Conservation (phyloP, 257 asterid species). For the Solanum neorickii region DNA sequence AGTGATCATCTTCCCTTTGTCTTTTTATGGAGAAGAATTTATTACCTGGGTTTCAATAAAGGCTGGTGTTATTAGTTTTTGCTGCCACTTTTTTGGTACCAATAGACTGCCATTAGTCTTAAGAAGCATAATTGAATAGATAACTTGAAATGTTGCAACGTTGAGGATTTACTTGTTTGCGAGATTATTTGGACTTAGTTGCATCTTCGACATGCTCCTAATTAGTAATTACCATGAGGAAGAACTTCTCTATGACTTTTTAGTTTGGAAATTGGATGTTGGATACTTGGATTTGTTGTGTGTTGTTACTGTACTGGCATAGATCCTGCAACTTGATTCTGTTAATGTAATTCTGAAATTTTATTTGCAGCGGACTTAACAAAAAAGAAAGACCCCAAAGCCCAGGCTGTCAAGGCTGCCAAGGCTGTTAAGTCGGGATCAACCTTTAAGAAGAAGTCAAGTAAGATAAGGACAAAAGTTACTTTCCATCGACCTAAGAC, state of each 20-base stretch:
- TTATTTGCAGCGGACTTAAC: conserved; percentile 15
- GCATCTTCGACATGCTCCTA: background rate
- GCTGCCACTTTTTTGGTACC: background rate
- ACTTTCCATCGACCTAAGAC: conserved; percentile 46
- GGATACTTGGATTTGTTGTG: background rate
- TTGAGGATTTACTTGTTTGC: background rate
- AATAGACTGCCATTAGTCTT: background rate
- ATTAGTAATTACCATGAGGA: background rate
- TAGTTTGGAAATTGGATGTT: background rate
- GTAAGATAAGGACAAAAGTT: conserved; percentile 40
- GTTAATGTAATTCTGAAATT: background rate
- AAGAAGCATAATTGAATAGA: background rate
- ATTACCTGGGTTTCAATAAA: background rate
- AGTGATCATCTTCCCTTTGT: background rate
- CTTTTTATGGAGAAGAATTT: background rate
- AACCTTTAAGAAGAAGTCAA: conserved; percentile 34
- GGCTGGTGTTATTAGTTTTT: background rate
- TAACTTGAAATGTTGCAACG: background rate
- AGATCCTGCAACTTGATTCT: background rate
- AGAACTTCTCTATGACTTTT: background rate
- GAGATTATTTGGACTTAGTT: background rate
- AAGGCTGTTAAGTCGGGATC: conserved; percentile 23
- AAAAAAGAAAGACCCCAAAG: conserved; percentile 40
- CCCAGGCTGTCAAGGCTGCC: conserved; percentile 23
- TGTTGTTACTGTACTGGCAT: background rate